Conservation (phyloP, 1,284 basidiomycete species). For the Pterulicium gracile region DNA sequence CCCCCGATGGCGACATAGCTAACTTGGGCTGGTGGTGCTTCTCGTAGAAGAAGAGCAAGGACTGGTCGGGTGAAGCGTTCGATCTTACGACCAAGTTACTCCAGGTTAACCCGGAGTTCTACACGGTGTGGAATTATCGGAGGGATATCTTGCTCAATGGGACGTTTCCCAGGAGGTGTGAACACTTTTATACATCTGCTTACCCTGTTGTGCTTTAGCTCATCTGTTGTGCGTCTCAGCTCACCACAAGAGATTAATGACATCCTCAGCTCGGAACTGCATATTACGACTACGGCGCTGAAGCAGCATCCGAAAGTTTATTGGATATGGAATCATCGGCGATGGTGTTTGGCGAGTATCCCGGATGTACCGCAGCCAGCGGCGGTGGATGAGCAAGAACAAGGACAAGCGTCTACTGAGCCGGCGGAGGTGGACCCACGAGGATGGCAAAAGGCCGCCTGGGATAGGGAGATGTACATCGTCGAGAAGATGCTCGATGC, state of each 20-base stretch:
- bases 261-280: conserved; percentile 63
- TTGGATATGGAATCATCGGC: conserved; percentile 94
- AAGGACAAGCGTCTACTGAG: too few species aligned
- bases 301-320: conserved; percentile 87
- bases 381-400: too few species aligned
- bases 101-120: conserved; percentile 81
- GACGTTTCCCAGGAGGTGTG: conserved; percentile 64
- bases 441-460: conserved; percentile 65
- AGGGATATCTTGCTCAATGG: conserved; percentile 67
- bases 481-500: conserved; percentile 85
- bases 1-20: conserved; percentile 3
- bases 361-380: conserved; percentile 67
- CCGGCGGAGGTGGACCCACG: conserved; percentile 33
- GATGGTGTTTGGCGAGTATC: conserved; percentile 84
- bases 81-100: conserved; percentile 68
- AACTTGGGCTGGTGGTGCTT: neutral
- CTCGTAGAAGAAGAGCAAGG: conserved; percentile 52
- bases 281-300: conserved; percentile 70
- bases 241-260: conserved; percentile 51
- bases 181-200: conserved; percentile 10
- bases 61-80: conserved; percentile 62
- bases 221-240: conserved; percentile 25
- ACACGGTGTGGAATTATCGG: conserved; percentile 90
- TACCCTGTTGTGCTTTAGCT: conserved; percentile 1
- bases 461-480: conserved; percentile 77